Evolutionary conservation across 2,329 filamentous ascomycete species (phyloP), one percentile per base, ranked within the genome.

Genomic region (Colletotrichum melonis): DNA sequence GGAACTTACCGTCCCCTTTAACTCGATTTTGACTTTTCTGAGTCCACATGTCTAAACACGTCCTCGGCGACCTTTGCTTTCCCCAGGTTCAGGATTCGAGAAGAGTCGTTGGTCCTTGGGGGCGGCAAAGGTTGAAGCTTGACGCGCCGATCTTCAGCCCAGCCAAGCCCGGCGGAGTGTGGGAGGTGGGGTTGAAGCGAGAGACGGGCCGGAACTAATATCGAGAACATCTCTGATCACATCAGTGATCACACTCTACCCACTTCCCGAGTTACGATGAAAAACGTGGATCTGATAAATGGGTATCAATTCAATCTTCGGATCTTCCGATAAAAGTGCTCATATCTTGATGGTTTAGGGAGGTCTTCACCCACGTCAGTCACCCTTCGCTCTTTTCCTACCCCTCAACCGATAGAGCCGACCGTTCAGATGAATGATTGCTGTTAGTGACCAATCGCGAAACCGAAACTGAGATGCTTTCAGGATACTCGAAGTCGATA

Each of bases 171-270:
- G 19, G 26, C 54, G 35, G 54, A 67, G 54, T 58, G 63, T 59
- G 63, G 63, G 63, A 64, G 54, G 63, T 67, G 63, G 63, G 63
- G 63, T 67, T 58, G 63, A 67, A 67, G 63, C 63, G 63, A 66
- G 38, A 54, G 26, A 56, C 52, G 30, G 49, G 14, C 30, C 46
- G 62, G 38, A 42, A 19, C 38, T 42, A 38, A 56, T 64, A 24
- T 54, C 60, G 42, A 28, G 46, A 0, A n/a, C 16, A 12, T 5
- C 49, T 8, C 26, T 32, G 62, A 28, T 64, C 26, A 30, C 16
- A 12, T 5, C 49, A 5, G 16, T 32, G 62, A 28, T 64, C 26
- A 49, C 19, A 12, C 26, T 30, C 42, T 30, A 24, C 62, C 62
- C 62, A 64, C 62, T 38, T 64, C 32, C 62, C 62, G 62, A 24